Evolutionary conservation across 352 stramenopile genomes (phyloP), one percentile per base, ranked within the genome.

Genomic region (Phytopythium delawarense): DNA sequence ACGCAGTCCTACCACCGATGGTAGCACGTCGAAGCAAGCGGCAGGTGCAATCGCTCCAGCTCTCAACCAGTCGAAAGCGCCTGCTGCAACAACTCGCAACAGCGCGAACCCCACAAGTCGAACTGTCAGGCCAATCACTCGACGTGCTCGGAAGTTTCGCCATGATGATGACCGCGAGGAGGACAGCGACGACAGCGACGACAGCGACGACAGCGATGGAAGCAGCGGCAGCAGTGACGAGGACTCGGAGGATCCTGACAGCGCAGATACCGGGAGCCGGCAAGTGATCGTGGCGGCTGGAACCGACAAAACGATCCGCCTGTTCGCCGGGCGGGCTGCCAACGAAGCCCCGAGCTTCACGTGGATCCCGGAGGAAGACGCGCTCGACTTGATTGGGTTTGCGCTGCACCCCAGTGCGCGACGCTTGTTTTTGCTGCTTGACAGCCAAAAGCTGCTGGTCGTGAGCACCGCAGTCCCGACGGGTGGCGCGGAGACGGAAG

Each of bases 361-460:
- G 59, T 92, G 79, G 79, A 89, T 87, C 51, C 83, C 83, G 0
- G 80, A 90, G 42, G 79, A 89, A n/a, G 60, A 75, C 34, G 61
- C 74, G 20, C 69, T 87, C 2, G 78, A 90, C 56, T 70, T 92
- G 30, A 69, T 82, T 23, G 80, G 77, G 2, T 78, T 90, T 28
- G 66, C 78, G n/a, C 70, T 89, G n/a, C 74, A 92, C 51, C 65
- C 79, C 2, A 58, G 74, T 11, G 69, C 63, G 3, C 63, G 75
- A 8, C 75, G 81, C 20, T 69, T 92, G 11, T 87, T 86, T 34
- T 60, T 92, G 15, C 28, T 92, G 21, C 70, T 89, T 11, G 75
- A 77, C 37, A 88, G 73, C 35, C 75, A 90, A 23, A 75, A 79
- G 60, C 48, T 89, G 32, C 37, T 86, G 15, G 59, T 87, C 51